These are phyloP conservation scores for Stagonosporopsis vannaccii DNA, from an alignment of 2,329 filamentous ascomycete genomes.

Conservation along the genomic window DNA sequence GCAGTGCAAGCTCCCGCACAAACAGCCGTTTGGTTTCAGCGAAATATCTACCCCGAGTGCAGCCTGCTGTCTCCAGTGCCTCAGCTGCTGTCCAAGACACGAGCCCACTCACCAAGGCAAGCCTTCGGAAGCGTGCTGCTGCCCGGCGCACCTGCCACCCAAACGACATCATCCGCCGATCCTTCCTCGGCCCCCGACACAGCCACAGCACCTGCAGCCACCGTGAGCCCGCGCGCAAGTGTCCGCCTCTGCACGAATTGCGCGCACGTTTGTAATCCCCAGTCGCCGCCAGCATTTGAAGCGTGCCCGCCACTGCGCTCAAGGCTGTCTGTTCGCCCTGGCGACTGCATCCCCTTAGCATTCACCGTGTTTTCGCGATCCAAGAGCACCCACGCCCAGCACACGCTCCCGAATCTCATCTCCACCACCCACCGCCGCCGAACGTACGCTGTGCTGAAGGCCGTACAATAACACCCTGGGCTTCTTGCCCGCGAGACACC, in stretches of 20 bases:
- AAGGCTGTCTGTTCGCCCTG: conserved; percentile 1
- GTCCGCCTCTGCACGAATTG: conserved; percentile 13
- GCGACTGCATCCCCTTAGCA: conserved; percentile 2
- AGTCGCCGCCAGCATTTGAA: conserved; percentile 8
- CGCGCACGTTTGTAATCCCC: conserved; percentile 15
- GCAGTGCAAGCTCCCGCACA: conserved; percentile 23
- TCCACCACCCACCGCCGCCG: conserved; percentile 38
- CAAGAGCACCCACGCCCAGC: conserved; percentile 36
- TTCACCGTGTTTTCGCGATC: conserved; percentile 43
- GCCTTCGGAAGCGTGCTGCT: conserved; percentile 13
- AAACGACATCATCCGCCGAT: conserved; percentile 19
- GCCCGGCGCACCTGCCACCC: conserved; percentile 20
- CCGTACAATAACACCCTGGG: conserved; percentile 47
- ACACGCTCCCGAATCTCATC: conserved; percentile 39
- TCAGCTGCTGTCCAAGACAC: conserved; percentile 16
- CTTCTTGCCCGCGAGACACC: conserved; percentile 51
- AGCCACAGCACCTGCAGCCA: conserved; percentile 18
- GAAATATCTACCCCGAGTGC: conserved; percentile 15
- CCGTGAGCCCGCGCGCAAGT: conserved; percentile 1
- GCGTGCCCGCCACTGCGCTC: neutral
- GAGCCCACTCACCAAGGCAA: conserved; percentile 13
- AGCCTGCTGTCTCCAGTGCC: conserved; percentile 12
- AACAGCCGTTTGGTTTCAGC: conserved; percentile 16
- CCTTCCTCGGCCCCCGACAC: conserved; percentile 19
- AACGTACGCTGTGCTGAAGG: conserved; percentile 48